Percentiles rank a stretch among this genome's conserved stretches.
phyloP scores from a whole-genome alignment of 177 flowering plant genomes.

The Viscum album region DNA sequence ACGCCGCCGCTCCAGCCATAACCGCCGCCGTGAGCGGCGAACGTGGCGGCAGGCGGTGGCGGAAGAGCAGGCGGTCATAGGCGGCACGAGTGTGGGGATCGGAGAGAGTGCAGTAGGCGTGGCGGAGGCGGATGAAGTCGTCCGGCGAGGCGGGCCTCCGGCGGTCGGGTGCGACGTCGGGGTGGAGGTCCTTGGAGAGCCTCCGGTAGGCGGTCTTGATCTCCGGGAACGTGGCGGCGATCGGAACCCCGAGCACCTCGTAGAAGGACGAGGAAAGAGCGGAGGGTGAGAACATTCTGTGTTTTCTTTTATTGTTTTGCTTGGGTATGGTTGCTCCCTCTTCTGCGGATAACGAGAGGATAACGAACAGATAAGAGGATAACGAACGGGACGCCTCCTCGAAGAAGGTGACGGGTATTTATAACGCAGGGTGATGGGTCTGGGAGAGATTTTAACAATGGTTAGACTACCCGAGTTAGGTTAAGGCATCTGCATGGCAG shows the following conservation, averaged over 20 bases:
- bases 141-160: constrained; percentile 21
- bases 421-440: too few relatives aligned
- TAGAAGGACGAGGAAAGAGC: constrained; percentile 15
- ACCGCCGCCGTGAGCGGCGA: background rate
- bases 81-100: constrained; percentile 37
- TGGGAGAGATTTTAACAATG: too few relatives aligned
- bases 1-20: background rate
- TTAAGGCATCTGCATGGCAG: too few relatives aligned
- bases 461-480: too few relatives aligned
- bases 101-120: constrained; percentile 30
- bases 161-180: constrained; percentile 26
- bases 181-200: constrained; percentile 34
- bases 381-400: too few relatives aligned
- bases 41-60: background rate
- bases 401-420: too few relatives aligned
- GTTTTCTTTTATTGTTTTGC: too few relatives aligned
- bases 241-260: constrained; percentile 34
- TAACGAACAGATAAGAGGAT: too few relatives aligned
- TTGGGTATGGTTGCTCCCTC: too few relatives aligned
- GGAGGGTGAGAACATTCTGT: too few relatives aligned
- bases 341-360: too few relatives aligned
- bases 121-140: constrained; percentile 28
- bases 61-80: constrained; percentile 26
- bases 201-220: constrained; percentile 41
- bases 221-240: constrained; percentile 24